Conservation (phyloP, 352 stramenopile species). For the Elongisporangium undulatum region DNA sequence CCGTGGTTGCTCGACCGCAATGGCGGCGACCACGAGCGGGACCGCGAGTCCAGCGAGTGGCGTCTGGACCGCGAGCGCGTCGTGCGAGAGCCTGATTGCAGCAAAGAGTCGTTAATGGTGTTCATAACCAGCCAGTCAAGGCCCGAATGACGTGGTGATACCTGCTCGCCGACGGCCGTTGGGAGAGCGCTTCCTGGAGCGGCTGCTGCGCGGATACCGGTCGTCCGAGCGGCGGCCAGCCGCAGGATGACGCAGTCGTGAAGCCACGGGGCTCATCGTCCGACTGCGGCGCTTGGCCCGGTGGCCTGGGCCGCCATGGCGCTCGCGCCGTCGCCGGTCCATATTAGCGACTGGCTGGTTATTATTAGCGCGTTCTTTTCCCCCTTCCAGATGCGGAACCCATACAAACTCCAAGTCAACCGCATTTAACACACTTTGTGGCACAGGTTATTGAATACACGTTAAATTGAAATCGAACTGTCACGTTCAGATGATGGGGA, state of each 20-base stretch:
- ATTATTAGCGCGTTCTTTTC: background rate
- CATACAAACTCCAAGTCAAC: background rate
- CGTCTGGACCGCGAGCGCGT: slow-evolving; percentile 9
- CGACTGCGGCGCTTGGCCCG: slow-evolving; percentile 6
- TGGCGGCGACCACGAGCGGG: slow-evolving; percentile 19
- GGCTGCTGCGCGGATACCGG: slow-evolving; percentile 8
- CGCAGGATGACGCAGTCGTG: slow-evolving; percentile 23
- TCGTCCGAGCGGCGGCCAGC: slow-evolving; percentile 12
- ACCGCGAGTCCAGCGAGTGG: slow-evolving; percentile 5
- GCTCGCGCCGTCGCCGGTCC: background rate
- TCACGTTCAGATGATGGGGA: background rate
- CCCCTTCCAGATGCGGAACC: background rate
- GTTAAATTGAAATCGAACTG: background rate
- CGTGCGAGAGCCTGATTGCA: slow-evolving; percentile 14
- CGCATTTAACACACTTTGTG: background rate
- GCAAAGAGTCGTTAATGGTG: background rate
- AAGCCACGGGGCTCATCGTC: slow-evolving; percentile 32
- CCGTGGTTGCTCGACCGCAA: slow-evolving; percentile 18
- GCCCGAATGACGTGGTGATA: slow-evolving; percentile 21
- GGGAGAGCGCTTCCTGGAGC: slow-evolving; percentile 13
- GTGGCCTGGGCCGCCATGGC: background rate
- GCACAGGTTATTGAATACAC: background rate
- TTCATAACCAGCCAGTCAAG: background rate
- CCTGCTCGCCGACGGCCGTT: slow-evolving; percentile 12
- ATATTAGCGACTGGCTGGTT: background rate